A percentile compares a stretch with the other conserved stretches of the same genome.
Evolutionary conservation across 2,329 filamentous ascomycete genomes (phyloP).

Genomic region (Ophiobolus disseminans): DNA sequence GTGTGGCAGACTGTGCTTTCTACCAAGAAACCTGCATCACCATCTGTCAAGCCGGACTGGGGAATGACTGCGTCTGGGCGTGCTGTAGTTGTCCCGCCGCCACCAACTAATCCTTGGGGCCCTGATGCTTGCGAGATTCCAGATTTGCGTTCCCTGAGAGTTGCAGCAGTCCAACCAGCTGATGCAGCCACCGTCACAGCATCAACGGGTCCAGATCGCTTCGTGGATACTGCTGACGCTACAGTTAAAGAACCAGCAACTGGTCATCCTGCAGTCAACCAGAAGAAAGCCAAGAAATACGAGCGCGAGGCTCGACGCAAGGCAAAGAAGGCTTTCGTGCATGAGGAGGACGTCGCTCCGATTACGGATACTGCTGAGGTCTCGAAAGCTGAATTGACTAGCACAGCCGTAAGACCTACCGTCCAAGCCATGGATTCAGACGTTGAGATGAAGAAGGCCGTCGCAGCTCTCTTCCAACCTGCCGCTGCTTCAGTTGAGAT

Average conservation of each 20-base stretch:
- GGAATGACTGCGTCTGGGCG: constrained; percentile 1
- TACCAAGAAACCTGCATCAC: not conserved
- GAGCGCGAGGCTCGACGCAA: constrained; percentile 27
- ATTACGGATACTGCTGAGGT: not conserved
- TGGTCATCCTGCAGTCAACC: constrained; percentile 16
- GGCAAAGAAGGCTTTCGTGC: constrained; percentile 19
- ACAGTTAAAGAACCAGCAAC: not conserved
- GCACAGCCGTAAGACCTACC: too few relatives aligned
- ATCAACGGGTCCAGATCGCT: constrained; percentile 9
- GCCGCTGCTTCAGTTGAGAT: too few relatives aligned
- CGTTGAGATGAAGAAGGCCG: too few relatives aligned
- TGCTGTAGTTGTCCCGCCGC: not conserved
- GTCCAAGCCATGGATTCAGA: too few relatives aligned
- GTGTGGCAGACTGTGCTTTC: constrained; percentile 7
- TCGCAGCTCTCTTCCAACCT: too few relatives aligned
- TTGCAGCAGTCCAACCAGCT: constrained; percentile 4
- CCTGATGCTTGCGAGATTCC: not conserved
- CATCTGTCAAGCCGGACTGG: constrained; percentile 8
- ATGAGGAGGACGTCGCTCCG: not conserved
- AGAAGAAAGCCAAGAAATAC: constrained; percentile 37
- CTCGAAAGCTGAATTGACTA: not conserved
- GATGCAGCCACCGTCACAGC: not conserved
- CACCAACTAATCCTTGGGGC: not conserved
- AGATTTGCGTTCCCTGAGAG: not conserved
- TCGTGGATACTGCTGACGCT: not conserved